Base-by-base conservation (phyloP, 2,329 filamentous ascomycete species). In the Massarina eburnea region DNA sequence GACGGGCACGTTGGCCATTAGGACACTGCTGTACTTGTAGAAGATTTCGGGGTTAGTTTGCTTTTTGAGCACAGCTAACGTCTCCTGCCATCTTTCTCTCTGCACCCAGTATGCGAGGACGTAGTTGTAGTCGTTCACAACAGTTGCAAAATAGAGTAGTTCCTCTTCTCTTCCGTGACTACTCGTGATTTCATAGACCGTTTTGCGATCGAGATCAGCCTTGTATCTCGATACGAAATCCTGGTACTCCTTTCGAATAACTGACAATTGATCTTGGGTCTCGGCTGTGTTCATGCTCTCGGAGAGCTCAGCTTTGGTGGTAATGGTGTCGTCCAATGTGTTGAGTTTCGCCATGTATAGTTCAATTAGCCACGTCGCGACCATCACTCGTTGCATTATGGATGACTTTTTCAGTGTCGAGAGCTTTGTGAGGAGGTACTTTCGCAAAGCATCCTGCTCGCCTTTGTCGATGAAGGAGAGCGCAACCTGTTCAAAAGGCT, bases 261-360 rank as follows among this genome's bases (percentile, higher is more conserved):
- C 74, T 17, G 82, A 80, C 4, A 96, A 80, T 59, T 92, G 83
- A 56, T 86, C 82, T 55, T 83, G 80, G 1, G 85, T 86, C 48
- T 92, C 85, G 2, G 81, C 80, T 0, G 86, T 81, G 58, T 85
- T 89, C 32, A 85, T 75, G 26, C 81, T 83, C 51, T 91, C 89
- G 1, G 84, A 81, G 18, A 92, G 73, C 66, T 96, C 91, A 0
- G 90, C 89, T 60, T 89, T 88, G 0, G 91, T 95, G 30, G 91
- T 87, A 53, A 97, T 92, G 2, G 88, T 91, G 70, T 99, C 94
- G 63, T 99, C 94, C 3, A 99, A 79, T 3, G 88, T 86, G 66
- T 99, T 96, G 33, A 99, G 80, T 71, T 96, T 96, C 4, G 91
- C 89, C 91, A 99, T 99, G 71, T 92, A 99, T 2, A 97, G 80